phyloP scores from a whole-genome alignment of 257 asterid species.

The Solanum tacnaense region DNA sequence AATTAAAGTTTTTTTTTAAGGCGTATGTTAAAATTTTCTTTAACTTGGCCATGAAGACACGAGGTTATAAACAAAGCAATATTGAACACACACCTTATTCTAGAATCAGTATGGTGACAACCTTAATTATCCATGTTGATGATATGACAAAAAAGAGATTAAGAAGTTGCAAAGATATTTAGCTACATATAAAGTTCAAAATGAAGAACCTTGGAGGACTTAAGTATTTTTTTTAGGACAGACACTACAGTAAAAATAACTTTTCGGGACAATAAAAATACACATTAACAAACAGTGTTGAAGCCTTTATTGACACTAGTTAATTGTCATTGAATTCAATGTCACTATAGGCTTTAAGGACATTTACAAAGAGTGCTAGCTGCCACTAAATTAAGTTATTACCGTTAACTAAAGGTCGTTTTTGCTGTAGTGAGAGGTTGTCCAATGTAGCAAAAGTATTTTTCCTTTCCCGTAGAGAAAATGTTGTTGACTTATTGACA shows the following conservation, averaged over 20 bases:
- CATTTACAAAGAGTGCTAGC: not conserved
- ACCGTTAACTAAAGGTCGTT: not conserved
- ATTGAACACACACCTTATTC: not conserved
- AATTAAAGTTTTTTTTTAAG: not conserved
- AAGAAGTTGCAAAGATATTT: not conserved
- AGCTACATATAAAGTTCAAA: not conserved
- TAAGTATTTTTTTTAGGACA: not conserved
- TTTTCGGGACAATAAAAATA: too few species aligned
- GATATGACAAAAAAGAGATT: not conserved
- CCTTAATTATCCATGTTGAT: not conserved
- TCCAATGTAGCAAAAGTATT: not conserved
- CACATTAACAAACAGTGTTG: not conserved
- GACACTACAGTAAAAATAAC: not conserved
- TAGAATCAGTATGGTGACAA: not conserved
- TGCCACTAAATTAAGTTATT: not conserved
- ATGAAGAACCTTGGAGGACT: slow-evolving; percentile 1
- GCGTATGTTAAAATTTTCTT: not conserved
- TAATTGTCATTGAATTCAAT: not conserved
- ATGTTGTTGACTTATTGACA: not conserved
- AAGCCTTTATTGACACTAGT: not conserved
- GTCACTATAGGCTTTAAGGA: not conserved
- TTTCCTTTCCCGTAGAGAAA: not conserved
- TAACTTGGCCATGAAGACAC: not conserved
- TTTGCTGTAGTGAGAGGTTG: not conserved
- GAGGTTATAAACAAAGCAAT: not conserved